These are phyloP conservation scores for Leccinum variicolor DNA, from an alignment of 768 basidiomycete genomes.

Conservation along the genomic window DNA sequence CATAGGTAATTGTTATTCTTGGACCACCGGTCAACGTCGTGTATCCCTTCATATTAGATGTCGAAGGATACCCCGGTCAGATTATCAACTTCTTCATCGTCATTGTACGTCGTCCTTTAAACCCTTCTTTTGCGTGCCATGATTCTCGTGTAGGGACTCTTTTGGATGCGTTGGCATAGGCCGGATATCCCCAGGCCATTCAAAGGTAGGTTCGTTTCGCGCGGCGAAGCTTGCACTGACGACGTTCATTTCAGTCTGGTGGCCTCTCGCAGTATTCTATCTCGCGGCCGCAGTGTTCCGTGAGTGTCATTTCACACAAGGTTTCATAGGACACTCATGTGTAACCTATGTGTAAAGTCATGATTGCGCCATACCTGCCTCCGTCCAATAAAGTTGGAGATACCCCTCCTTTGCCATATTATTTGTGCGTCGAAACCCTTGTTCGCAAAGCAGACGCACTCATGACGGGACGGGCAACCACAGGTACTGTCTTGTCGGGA, in stretches of 20 bases:
- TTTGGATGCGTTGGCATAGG: slow-evolving; percentile 52
- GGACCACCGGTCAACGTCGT: slow-evolving; percentile 50
- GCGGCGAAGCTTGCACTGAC: neutral
- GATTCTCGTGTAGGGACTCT: slow-evolving; percentile 39
- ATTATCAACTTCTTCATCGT: slow-evolving; percentile 57
- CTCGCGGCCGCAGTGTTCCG: slow-evolving; percentile 48
- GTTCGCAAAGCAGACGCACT: slow-evolving; percentile 30
- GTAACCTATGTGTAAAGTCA: slow-evolving; percentile 31
- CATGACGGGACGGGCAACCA: slow-evolving; percentile 19
- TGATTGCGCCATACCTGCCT: slow-evolving; percentile 53
- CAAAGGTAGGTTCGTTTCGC: slow-evolving; percentile 35
- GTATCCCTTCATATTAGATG: slow-evolving; percentile 61
- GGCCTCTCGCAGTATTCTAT: slow-evolving; percentile 53
- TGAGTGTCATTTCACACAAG: slow-evolving; percentile 24
- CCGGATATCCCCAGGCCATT: slow-evolving; percentile 49
- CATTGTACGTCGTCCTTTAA: slow-evolving; percentile 34
- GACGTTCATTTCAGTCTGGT: slow-evolving; percentile 42
- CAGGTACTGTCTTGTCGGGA: slow-evolving; percentile 54
- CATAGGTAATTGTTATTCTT: slow-evolving; percentile 50
- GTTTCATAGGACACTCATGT: slow-evolving; percentile 7
- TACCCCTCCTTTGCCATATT: slow-evolving; percentile 59
- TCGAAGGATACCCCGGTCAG: slow-evolving; percentile 47
- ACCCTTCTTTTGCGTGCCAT: too few species aligned
- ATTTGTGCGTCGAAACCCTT: slow-evolving; percentile 33
- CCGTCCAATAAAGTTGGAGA: slow-evolving; percentile 55